phyloP scores from a whole-genome alignment of 768 basidiomycete genomes.

The Lentinula raphanica region DNA sequence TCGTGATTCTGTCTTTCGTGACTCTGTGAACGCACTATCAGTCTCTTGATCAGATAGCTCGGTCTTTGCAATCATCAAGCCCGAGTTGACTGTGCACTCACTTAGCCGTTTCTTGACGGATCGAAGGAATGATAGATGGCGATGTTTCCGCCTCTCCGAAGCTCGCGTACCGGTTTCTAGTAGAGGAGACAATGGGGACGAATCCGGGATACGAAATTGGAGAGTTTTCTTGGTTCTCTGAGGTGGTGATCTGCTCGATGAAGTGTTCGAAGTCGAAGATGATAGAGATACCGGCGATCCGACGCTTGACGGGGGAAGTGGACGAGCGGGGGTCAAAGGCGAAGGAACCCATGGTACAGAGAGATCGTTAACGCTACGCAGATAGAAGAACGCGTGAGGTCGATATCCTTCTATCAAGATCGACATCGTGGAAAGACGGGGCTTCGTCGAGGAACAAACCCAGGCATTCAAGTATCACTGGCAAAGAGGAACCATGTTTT shows the following conservation, averaged over 20 bases:
- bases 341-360: slow-evolving; percentile 16
- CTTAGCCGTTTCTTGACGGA: background rate
- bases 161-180: background rate
- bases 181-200: background rate
- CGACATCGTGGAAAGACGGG: background rate
- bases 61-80: background rate
- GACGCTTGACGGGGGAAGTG: background rate
- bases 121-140: background rate
- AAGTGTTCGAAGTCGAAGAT: background rate
- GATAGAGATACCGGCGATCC: slow-evolving; percentile 4
- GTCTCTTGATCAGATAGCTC: background rate
- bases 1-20: background rate
- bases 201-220: background rate
- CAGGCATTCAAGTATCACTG: background rate
- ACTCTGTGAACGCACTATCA: background rate
- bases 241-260: background rate
- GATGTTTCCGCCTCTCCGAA: background rate
- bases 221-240: background rate
- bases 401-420: slow-evolving; percentile 2
- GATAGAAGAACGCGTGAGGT: slow-evolving; percentile 13
- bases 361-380: slow-evolving; percentile 13
- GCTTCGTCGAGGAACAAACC: background rate
- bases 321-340: slow-evolving; percentile 8
- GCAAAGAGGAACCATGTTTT: background rate
- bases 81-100: background rate